These are phyloP conservation scores for Zygosaccharomyces kombuchaensis DNA, from an alignment of 805 yeast genomes.

Conservation along the genomic window DNA sequence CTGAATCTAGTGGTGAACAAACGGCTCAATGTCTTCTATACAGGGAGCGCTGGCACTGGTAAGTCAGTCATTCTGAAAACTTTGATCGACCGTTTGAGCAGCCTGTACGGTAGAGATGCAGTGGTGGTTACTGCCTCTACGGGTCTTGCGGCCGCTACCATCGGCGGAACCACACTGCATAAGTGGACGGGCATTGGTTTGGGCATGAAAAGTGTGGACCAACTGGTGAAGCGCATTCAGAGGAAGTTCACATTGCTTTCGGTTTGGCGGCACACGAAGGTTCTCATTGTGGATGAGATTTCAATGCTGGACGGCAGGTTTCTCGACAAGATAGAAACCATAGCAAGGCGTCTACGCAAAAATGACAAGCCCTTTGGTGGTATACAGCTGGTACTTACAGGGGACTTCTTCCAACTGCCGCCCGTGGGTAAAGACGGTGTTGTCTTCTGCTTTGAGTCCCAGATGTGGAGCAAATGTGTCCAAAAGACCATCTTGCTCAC, in stretches of 20 bases:
- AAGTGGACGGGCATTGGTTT: constrained; percentile 82
- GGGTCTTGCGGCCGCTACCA: constrained; percentile 91
- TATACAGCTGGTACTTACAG: constrained; percentile 80
- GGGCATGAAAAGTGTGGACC: constrained; percentile 50
- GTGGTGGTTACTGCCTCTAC: constrained; percentile 95
- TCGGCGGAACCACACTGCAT: constrained; percentile 88
- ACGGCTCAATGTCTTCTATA: constrained; percentile 58
- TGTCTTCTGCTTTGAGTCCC: constrained; percentile 70
- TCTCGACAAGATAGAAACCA: constrained; percentile 65
- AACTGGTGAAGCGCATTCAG: constrained; percentile 33
- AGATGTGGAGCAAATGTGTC: constrained; percentile 62
- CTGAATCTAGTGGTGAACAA: constrained; percentile 48
- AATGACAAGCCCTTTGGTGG: constrained; percentile 80
- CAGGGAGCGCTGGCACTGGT: constrained; percentile 89
- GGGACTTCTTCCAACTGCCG: constrained; percentile 96
- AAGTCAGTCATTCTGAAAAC: constrained; percentile 66
- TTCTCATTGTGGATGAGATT: constrained; percentile 83
- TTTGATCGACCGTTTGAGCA: constrained; percentile 51
- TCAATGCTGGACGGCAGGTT: constrained; percentile 87
- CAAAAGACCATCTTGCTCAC: constrained; percentile 64
- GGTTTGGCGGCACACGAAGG: constrained; percentile 62
- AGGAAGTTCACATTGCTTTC: constrained; percentile 18
- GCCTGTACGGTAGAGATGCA: constrained; percentile 40
- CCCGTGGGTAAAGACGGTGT: constrained; percentile 60
- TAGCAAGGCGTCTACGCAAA: constrained; percentile 58